Percentiles rank a stretch among this genome's conserved stretches.
Conservation (phyloP, 352 stramenopile species). For the Peronospora destructor region DNA sequence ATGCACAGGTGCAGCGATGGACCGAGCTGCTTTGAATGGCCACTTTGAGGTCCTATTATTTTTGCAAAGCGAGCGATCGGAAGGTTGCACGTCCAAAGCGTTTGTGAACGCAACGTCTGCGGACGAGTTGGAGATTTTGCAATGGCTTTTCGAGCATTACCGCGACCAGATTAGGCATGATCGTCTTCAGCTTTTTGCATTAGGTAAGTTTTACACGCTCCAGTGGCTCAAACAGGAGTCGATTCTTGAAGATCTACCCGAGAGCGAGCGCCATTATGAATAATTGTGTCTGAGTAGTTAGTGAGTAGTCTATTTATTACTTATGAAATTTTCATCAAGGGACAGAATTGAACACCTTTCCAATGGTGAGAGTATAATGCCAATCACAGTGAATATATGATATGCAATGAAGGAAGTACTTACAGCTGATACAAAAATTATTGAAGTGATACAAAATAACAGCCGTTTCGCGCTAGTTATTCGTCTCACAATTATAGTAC, state of each 20-base stretch:
- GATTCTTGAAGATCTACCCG: conserved; percentile 19
- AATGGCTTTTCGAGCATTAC: conserved; percentile 34
- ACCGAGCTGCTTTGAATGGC: conserved; percentile 26
- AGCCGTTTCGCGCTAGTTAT: no score
- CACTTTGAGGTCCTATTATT: conserved; percentile 38
- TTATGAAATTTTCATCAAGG: conserved; percentile 20
- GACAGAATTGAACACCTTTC: conserved; percentile 6
- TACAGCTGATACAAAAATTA: no score
- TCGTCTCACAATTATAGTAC: no score
- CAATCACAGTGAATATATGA: no score
- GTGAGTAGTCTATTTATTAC: conserved; percentile 29
- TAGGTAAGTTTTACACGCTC: conserved; percentile 35
- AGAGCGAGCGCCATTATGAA: conserved; percentile 24
- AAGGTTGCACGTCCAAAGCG: conserved; percentile 23
- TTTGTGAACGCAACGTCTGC: conserved; percentile 33
- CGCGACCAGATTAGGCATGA: conserved; percentile 24
- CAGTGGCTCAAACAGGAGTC: conserved; percentile 33
- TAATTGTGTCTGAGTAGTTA: conserved; percentile 20
- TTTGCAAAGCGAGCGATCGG: conserved; percentile 23
- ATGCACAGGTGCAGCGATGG: conserved; percentile 29
- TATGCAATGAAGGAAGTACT: no score
- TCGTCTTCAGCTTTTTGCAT: conserved; percentile 29
- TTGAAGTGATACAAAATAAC: no score
- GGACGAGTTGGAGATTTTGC: conserved; percentile 33
- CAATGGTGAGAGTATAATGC: no score